Conservation (phyloP, 495 filamentous ascomycete genomes). For the Aspergillus bridgeri region DNA sequence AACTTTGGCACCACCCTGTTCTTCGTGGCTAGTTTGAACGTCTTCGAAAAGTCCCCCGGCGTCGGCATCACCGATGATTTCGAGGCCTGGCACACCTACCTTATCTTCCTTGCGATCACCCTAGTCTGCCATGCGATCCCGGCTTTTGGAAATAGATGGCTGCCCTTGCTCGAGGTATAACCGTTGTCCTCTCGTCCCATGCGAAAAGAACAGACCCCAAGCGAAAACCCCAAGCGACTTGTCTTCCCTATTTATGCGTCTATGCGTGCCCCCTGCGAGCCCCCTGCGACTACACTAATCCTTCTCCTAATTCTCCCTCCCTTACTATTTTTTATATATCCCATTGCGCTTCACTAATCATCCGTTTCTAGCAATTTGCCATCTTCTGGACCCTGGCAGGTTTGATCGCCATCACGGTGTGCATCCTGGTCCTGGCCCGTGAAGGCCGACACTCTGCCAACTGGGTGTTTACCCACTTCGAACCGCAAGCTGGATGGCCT, state of each 20-base stretch:
- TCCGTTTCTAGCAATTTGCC: conserved; percentile 50
- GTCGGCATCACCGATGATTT: conserved; percentile 22
- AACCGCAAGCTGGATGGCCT: conserved; percentile 49
- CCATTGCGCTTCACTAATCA: conserved; percentile 27
- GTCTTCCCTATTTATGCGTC: too few relatives aligned
- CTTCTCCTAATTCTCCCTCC: too few relatives aligned
- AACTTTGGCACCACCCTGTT: conserved; percentile 29
- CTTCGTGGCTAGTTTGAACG: conserved; percentile 24
- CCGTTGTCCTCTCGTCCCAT: neutral
- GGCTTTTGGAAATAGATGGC: conserved; percentile 23
- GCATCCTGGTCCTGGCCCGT: conserved; percentile 50
- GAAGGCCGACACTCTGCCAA: conserved; percentile 36
- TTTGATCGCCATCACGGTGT: conserved; percentile 51
- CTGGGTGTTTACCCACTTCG: conserved; percentile 55
- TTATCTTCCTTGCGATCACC: conserved; percentile 60
- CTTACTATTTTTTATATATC: conserved; percentile 11
- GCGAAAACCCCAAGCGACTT: neutral
- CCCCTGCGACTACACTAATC: too few relatives aligned
- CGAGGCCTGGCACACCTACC: conserved; percentile 43
- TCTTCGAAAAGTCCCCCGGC: conserved; percentile 41
- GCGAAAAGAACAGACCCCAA: neutral
- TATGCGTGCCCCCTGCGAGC: too few relatives aligned
- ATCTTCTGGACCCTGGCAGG: conserved; percentile 57
- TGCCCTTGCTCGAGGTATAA: conserved; percentile 40
- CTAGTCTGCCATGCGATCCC: conserved; percentile 31